phyloP scores from a whole-genome alignment of 768 basidiomycete genomes.

The Leccinum variicolor region DNA sequence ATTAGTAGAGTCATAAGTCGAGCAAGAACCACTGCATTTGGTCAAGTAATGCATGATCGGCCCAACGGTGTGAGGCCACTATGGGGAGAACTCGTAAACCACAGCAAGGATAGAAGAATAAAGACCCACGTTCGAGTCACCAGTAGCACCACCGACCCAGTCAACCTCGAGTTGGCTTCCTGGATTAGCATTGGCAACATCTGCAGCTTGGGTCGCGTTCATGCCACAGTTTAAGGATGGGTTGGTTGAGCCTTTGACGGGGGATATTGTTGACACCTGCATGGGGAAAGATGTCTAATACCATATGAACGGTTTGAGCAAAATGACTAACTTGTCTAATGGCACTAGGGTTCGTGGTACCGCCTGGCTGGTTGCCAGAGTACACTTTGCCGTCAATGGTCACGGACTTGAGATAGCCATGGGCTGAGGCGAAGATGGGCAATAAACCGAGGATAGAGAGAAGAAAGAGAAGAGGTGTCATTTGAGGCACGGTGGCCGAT shows the following conservation, averaged over 20 bases:
- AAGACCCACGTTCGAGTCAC: constrained; percentile 31
- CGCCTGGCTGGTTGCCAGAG: constrained; percentile 31
- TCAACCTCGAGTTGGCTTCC: constrained; percentile 51
- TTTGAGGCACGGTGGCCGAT: neutral
- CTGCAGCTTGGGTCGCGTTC: constrained; percentile 44
- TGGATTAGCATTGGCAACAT: constrained; percentile 55
- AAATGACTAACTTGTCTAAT: constrained; percentile 39
- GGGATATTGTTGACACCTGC: constrained; percentile 36
- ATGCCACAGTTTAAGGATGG: constrained; percentile 58
- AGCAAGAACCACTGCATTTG: constrained; percentile 53
- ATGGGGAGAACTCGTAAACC: neutral
- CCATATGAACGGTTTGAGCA: neutral
- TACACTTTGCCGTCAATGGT: constrained; percentile 29
- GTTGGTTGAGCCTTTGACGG: constrained; percentile 57
- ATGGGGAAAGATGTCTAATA: neutral
- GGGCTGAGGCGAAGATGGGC: constrained; percentile 25
- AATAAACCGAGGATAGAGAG: constrained; percentile 12
- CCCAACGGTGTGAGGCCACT: constrained; percentile 59
- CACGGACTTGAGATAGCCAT: constrained; percentile 30
- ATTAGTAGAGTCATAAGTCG: constrained; percentile 51
- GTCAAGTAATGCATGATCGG: constrained; percentile 77
- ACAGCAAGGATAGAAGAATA: neutral
- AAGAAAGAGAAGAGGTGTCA: constrained; percentile 12
- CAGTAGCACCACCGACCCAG: constrained; percentile 48
- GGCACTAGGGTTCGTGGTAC: constrained; percentile 33